phyloP scores from a whole-genome alignment of 139 green algal species.

The Nannochloris sp. region DNA sequence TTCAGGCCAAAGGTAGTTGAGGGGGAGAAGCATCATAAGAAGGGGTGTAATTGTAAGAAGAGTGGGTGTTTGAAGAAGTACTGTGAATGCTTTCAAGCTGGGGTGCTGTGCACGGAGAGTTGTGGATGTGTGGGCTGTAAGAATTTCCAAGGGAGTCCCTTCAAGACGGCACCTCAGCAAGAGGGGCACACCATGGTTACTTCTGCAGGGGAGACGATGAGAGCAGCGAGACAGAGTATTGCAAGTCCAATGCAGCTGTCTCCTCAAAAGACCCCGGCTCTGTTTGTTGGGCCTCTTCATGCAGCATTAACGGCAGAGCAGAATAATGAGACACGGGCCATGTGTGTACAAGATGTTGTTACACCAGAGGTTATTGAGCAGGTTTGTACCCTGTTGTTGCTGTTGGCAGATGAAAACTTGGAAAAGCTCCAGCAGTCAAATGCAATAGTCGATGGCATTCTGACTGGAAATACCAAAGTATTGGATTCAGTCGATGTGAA shows the following conservation, averaged over 20 bases:
- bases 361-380: conserved; percentile 34
- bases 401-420: conserved; percentile 21
- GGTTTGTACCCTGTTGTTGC: conserved; percentile 25
- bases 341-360: conserved; percentile 20
- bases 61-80: conserved; percentile 61
- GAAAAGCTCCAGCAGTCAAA: conserved; percentile 13
- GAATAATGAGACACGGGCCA: conserved; percentile 2
- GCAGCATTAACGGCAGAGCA: conserved; percentile 7
- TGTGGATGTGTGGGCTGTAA: conserved; percentile 86
- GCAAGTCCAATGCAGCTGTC: neutral
- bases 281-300: neutral
- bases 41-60: conserved; percentile 91
- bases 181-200: neutral
- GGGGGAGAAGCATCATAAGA: conserved; percentile 50
- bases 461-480: conserved; percentile 5
- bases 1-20: conserved; percentile 77
- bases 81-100: conserved; percentile 64
- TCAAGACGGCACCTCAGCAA: neutral
- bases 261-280: conserved; percentile 1
- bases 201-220: neutral
- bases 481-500: neutral
- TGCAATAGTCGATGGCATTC: conserved; percentile 1
- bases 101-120: conserved; percentile 70
- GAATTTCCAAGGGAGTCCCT: conserved; percentile 58
- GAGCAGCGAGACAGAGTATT: neutral